Evolutionary conservation across 2,329 filamentous ascomycete genomes (phyloP).

Genomic region (Curvularia hawaiiensis): DNA sequence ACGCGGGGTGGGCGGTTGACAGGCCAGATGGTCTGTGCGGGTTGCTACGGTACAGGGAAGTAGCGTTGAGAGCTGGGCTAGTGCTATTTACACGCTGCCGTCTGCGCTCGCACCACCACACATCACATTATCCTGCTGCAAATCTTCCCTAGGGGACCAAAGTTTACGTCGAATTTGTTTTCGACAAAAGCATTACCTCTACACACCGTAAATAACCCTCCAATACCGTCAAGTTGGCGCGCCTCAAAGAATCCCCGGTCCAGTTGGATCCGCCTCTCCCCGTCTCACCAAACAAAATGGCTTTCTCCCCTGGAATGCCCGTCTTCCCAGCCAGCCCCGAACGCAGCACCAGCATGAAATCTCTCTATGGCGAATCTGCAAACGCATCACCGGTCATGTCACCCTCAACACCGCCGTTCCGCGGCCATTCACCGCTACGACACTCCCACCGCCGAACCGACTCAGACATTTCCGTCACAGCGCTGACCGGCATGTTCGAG

Average conservation of each 20-base stretch:
- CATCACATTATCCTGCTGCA: slow-evolving; percentile 14
- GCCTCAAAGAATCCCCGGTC: slow-evolving; percentile 45
- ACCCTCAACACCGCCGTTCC: slow-evolving; percentile 42
- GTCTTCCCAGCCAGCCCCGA: slow-evolving; percentile 68
- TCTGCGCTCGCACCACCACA: slow-evolving; percentile 25
- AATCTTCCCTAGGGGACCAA: slow-evolving; percentile 19
- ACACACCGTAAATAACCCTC: slow-evolving; percentile 11
- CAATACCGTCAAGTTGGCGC: slow-evolving; percentile 45
- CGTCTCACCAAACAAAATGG: slow-evolving; percentile 53
- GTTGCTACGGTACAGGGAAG: slow-evolving; percentile 35
- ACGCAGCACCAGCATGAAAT: slow-evolving; percentile 59
- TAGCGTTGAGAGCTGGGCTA: slow-evolving; percentile 27
- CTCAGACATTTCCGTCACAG: slow-evolving; percentile 47
- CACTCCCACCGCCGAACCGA: slow-evolving; percentile 36
- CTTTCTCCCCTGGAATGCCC: slow-evolving; percentile 62
- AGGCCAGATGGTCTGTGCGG: slow-evolving; percentile 19
- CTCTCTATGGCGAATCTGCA: slow-evolving; percentile 34
- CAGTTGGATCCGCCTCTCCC: slow-evolving; percentile 47
- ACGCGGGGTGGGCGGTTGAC: slow-evolving; percentile 11
- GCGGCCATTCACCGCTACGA: slow-evolving; percentile 46
- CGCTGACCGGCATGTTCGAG: slow-evolving; percentile 73
- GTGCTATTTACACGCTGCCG: slow-evolving; percentile 31
- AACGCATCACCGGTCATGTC: slow-evolving; percentile 23
- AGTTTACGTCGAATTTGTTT: slow-evolving; percentile 7
- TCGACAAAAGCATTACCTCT: slow-evolving; percentile 8